Conservation (phyloP, 768 basidiomycete genomes). For the Jaapia argillacea region DNA sequence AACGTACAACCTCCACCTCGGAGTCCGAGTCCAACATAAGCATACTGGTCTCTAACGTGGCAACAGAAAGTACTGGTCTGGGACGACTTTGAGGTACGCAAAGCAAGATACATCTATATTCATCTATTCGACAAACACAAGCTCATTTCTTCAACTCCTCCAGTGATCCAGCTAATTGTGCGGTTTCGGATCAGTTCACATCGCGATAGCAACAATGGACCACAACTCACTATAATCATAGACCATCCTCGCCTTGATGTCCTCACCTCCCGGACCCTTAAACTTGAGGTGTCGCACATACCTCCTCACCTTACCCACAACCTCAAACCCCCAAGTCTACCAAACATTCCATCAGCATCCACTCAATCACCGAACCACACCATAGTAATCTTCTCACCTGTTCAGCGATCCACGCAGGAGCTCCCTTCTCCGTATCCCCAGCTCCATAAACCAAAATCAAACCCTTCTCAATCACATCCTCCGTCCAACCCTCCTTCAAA, state of each 20-base stretch:
- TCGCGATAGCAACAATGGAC: too few species aligned
- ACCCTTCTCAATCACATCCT: conserved; percentile 25
- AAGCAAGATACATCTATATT: too few species aligned
- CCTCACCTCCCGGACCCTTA: conserved; percentile 46
- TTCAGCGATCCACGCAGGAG: conserved; percentile 46
- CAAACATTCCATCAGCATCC: conserved; percentile 14
- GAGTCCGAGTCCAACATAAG: too few species aligned
- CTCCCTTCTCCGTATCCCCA: conserved; percentile 58
- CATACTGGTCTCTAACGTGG: too few species aligned
- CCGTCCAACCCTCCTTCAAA: conserved; percentile 32
- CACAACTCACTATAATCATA: conserved; percentile 51
- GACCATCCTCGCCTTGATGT: conserved; percentile 44
- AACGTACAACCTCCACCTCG: too few species aligned
- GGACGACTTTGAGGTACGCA: too few species aligned
- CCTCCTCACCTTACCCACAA: conserved; percentile 45
- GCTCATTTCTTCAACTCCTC: too few species aligned
- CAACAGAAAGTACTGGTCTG: too few species aligned
- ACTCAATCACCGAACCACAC: not conserved
- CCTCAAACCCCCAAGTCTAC: conserved; percentile 56
- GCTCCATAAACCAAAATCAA: conserved; percentile 28
- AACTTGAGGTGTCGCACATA: conserved; percentile 56
- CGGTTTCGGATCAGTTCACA: too few species aligned
- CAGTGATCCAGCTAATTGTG: too few species aligned
- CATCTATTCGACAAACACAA: too few species aligned
- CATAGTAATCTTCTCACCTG: conserved; percentile 33